These are phyloP conservation scores for Tylopilus plumbeoviolaceoides DNA, from an alignment of 768 basidiomycete species.

Conservation along the genomic window DNA sequence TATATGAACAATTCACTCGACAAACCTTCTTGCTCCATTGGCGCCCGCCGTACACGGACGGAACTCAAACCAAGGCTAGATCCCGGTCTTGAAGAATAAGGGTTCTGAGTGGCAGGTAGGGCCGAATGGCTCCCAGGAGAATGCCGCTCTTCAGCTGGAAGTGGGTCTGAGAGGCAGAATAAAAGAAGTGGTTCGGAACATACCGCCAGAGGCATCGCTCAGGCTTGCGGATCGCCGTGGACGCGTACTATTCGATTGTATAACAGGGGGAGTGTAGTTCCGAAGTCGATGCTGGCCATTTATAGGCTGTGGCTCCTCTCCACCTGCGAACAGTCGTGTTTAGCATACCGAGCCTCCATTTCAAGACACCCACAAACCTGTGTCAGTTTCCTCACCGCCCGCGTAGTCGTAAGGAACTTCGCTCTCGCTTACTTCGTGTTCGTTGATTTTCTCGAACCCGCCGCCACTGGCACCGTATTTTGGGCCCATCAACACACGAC, in stretches of 20 bases:
- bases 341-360: conserved; percentile 13
- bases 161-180: conserved; percentile 23
- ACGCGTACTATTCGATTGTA: conserved; percentile 45
- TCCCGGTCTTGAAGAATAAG: conserved; percentile 36
- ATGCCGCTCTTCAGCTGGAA: conserved; percentile 25
- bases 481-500: conserved; percentile 44
- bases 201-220: conserved; percentile 50
- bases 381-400: conserved; percentile 38
- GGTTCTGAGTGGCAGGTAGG: conserved; percentile 18
- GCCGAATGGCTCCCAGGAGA: conserved; percentile 21
- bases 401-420: conserved; percentile 31
- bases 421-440: conserved; percentile 40
- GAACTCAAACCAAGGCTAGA: conserved; percentile 41
- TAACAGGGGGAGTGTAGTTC: conserved; percentile 21
- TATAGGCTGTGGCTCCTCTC: conserved; percentile 25
- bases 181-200: conserved; percentile 23
- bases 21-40: conserved; percentile 44
- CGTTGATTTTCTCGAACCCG: conserved; percentile 48
- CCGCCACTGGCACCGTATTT: conserved; percentile 29
- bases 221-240: conserved; percentile 75
- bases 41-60: conserved; percentile 37
- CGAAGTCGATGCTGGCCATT: conserved; percentile 28
- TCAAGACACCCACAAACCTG: conserved; percentile 27
- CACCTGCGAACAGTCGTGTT: conserved; percentile 27
- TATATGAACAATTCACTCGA: conserved; percentile 9